Base-by-base conservation (phyloP, 257 asterid genomes). In the Solanum paucissectum region DNA sequence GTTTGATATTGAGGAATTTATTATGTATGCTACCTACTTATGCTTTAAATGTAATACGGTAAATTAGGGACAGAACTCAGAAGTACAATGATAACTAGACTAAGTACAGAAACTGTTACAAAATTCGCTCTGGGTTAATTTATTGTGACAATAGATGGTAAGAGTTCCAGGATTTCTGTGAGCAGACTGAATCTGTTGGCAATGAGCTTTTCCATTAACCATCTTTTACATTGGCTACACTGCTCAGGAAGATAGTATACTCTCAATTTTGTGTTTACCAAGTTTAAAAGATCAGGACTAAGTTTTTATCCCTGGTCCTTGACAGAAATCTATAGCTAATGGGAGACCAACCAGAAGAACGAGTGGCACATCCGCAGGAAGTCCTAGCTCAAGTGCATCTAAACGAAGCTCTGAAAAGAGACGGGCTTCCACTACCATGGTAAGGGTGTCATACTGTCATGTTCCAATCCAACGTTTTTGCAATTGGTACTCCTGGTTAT, bases 341-440 rank as follows among this genome's bases (percentile, higher is more conserved):
- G 98, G 97, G 83, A 96, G 91, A 88, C 85, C 93, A 79, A 69
- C 93, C 49, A 94, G 94, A 92, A 93, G 94, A 89, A 88, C 64
- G 9, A 84, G 92, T 87, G 94, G 93, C 86, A 86, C 92, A 87
- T 83, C 98, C 84, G 64, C 94, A 87, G 92, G 91, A 90, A 90
- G 88, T 91, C 88, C 94, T 38, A 89, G 91, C 87, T 88, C 96
- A 86, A 91, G 94, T 92, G 87, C 95, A 84, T 93, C 95, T 21
- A 96, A 92, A 88, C 91, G 98, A 68, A 93, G 94, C 82, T 89
- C 95, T 4, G 96, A 93, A 84, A 95, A 92, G 92, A 92, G 91
- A 87, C 88, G 88, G 89, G 74, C 46, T 75, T 84, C 96, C 73
- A 83, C 98, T 38, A 91, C 95, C 87, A 93, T 91, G 98, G 98